phyloP scores from a whole-genome alignment of 345 rosid species.

The Conringia planisiliqua region DNA sequence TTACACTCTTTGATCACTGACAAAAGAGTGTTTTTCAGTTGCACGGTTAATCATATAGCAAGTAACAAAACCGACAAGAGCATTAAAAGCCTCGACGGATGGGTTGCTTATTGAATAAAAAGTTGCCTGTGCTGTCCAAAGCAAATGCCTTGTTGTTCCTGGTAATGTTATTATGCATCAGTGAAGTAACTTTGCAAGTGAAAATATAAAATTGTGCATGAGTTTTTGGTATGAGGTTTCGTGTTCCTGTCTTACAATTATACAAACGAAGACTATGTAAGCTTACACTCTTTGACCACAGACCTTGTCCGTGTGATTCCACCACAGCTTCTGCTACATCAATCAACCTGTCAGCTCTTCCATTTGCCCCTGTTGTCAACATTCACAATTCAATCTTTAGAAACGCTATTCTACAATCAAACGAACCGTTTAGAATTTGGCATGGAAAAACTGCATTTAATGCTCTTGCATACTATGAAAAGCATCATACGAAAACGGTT shows the following conservation, averaged over 20 bases:
- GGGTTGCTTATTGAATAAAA: background rate
- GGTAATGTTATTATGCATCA: background rate
- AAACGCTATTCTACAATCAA: background rate
- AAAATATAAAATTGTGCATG: constrained; percentile 1
- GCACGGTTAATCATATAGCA: background rate
- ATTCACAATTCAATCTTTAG: constrained; percentile 4
- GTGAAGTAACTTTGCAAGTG: background rate
- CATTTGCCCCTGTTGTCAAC: constrained; percentile 76
- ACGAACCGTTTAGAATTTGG: background rate
- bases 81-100: background rate
- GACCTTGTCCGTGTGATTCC: background rate
- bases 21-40: background rate
- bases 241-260: constrained; percentile 16
- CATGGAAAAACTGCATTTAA: background rate
- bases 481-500: background rate
- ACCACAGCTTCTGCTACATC: constrained; percentile 16
- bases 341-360: constrained; percentile 76
- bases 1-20: background rate
- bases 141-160: background rate
- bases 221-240: constrained; percentile 1
- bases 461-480: background rate
- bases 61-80: background rate
- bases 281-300: background rate
- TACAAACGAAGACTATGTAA: constrained; percentile 6
- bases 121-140: background rate